Percentiles rank a stretch among this genome's conserved stretches.
phyloP scores from a whole-genome alignment of 2,329 filamentous ascomycete species.

The Colletotrichum lini region DNA sequence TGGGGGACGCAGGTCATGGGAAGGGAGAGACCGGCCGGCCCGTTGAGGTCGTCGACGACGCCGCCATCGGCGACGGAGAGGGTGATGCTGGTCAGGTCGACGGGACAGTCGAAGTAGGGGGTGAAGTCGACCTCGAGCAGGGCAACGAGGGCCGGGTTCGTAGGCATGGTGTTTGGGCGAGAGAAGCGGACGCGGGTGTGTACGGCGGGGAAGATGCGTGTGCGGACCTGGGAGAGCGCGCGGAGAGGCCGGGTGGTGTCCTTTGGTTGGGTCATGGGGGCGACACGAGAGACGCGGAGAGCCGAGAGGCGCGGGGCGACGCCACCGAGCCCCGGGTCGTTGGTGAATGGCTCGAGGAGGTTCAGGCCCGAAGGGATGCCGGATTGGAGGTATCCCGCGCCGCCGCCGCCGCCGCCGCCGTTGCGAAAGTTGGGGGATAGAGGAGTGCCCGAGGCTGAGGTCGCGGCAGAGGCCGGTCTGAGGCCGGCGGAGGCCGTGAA shows the following conservation, averaged over 20 bases:
- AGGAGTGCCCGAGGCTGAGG: constrained; percentile 44
- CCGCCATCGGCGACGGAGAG: constrained; percentile 73
- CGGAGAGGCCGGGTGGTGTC: constrained; percentile 75
- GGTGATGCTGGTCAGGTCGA: constrained; percentile 72
- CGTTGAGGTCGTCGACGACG: constrained; percentile 70
- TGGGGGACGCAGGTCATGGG: constrained; percentile 76
- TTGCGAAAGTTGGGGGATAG: constrained; percentile 38
- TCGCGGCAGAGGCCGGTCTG: constrained; percentile 63
- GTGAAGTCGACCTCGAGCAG: constrained; percentile 83
- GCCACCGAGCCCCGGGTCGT: constrained; percentile 74
- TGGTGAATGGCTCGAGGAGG: constrained; percentile 80
- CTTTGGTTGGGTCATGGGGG: constrained; percentile 74
- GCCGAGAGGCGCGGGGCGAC: constrained; percentile 79
- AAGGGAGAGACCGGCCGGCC: constrained; percentile 62
- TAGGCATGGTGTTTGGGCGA: constrained; percentile 70
- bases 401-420: constrained; percentile 52
- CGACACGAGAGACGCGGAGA: constrained; percentile 80
- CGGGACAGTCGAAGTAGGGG: constrained; percentile 76
- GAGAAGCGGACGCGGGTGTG: constrained; percentile 83
- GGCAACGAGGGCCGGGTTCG: constrained; percentile 75
- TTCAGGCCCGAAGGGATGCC: constrained; percentile 80
- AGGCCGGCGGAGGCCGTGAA: constrained; percentile 75
- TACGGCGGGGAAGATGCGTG: constrained; percentile 77
- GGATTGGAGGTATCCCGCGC: constrained; percentile 77
- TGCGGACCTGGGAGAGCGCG: constrained; percentile 72